phyloP scores from a whole-genome alignment of 768 basidiomycete genomes.

The Boletus reticuloceps region DNA sequence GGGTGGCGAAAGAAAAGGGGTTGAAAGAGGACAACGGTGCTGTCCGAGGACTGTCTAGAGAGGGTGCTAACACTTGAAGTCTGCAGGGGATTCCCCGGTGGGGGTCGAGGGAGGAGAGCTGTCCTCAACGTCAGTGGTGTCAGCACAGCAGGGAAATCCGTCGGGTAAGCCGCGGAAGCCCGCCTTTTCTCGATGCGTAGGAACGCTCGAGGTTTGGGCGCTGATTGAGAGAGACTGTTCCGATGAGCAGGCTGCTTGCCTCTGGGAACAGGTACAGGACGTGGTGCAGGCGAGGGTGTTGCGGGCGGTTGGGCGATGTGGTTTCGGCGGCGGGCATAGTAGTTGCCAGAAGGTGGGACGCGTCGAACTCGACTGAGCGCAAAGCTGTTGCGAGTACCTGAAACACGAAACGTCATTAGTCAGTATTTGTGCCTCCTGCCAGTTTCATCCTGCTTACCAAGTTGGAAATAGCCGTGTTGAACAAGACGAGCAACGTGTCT shows the following conservation, averaged over 20 bases:
- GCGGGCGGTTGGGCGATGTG: constrained; percentile 29
- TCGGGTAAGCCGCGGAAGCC: constrained; percentile 14
- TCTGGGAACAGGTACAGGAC: constrained; percentile 52
- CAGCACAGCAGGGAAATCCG: constrained; percentile 67
- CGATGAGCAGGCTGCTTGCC: constrained; percentile 11
- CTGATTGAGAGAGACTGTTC: constrained; percentile 47
- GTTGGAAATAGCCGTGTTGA: no score
- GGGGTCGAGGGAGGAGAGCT: constrained; percentile 53
- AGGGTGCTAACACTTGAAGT: constrained; percentile 32
- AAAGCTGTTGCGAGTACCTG: constrained; percentile 39
- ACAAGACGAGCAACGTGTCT: no score
- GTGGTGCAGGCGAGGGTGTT: constrained; percentile 38
- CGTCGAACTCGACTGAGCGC: constrained; percentile 3
- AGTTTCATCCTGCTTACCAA: no score
- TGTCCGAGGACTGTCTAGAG: constrained; percentile 46
- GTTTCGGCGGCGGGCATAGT: constrained; percentile 58
- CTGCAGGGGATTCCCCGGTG: constrained; percentile 38
- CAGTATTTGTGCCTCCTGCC: no score
- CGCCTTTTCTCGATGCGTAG: constrained; percentile 33
- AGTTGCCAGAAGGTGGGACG: constrained; percentile 46
- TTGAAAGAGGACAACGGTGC: constrained; percentile 44
- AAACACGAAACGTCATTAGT: not conserved
- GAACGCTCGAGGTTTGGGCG: constrained; percentile 43
- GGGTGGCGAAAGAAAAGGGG: constrained; percentile 40
- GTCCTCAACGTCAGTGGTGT: constrained; percentile 52